Evolutionary conservation across 2,329 filamentous ascomycete species (phyloP).

Genomic region (Zasmidium angulare): DNA sequence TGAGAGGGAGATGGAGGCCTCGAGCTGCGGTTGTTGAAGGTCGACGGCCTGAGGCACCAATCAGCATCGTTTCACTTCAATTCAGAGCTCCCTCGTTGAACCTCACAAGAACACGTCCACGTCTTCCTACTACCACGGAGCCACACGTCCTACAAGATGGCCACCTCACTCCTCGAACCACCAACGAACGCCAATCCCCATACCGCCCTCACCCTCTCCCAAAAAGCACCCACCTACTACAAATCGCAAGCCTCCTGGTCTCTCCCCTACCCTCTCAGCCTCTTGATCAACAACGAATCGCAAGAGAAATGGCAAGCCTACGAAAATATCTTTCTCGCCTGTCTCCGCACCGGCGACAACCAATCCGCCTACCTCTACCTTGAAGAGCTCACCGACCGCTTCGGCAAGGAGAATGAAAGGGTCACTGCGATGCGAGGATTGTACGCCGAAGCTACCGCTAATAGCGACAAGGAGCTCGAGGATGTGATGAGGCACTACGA

Average conservation of each 20-base stretch:
- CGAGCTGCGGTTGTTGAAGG: neutral
- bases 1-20: neutral
- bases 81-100: neutral
- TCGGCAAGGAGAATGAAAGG: slow-evolving; percentile 80
- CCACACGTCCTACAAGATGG: slow-evolving; percentile 14
- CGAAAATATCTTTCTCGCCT: slow-evolving; percentile 83
- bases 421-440: slow-evolving; percentile 81
- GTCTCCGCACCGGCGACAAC: slow-evolving; percentile 81
- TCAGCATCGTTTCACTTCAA: neutral
- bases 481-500: slow-evolving; percentile 76
- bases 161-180: slow-evolving; percentile 29
- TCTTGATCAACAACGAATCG: slow-evolving; percentile 61
- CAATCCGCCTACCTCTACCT: slow-evolving; percentile 73
- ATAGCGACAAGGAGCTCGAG: slow-evolving; percentile 64
- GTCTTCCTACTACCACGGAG: neutral
- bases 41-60: neutral
- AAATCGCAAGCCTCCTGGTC: slow-evolving; percentile 36
- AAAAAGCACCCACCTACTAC: slow-evolving; percentile 43
- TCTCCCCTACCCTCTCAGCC: slow-evolving; percentile 53
- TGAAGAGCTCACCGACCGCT: slow-evolving; percentile 72
- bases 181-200: slow-evolving; percentile 41
- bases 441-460: slow-evolving; percentile 78
- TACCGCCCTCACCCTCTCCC: slow-evolving; percentile 48
- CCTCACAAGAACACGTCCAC: neutral
- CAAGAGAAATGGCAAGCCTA: slow-evolving; percentile 80